Percentiles rank a stretch among this genome's conserved stretches.
phyloP scores from a whole-genome alignment of 2,329 filamentous ascomycete genomes.

The Penicillium sp. region DNA sequence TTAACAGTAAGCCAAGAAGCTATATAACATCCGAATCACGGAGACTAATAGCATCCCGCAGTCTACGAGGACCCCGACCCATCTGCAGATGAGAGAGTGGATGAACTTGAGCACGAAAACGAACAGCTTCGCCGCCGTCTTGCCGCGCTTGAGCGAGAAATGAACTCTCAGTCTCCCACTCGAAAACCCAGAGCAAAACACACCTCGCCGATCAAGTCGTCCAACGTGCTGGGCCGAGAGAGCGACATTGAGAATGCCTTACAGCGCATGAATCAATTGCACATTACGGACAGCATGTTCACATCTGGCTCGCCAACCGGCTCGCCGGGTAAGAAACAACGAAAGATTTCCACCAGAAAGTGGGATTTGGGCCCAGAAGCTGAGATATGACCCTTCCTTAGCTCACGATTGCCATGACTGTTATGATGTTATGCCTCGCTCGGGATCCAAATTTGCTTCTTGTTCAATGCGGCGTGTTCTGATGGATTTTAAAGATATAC shows the following conservation, averaged over 20 bases:
- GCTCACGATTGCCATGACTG: constrained; percentile 9
- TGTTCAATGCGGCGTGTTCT: constrained; percentile 1
- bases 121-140: constrained; percentile 62
- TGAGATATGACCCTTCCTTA: constrained; percentile 23
- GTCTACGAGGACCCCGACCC: constrained; percentile 46
- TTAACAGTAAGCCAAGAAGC: constrained; percentile 45
- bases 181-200: constrained; percentile 45
- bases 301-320: constrained; percentile 21
- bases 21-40: too few relatives aligned
- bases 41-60: constrained; percentile 21
- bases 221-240: constrained; percentile 32
- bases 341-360: constrained; percentile 44
- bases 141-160: constrained; percentile 59
- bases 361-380: constrained; percentile 45
- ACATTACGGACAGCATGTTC: constrained; percentile 34
- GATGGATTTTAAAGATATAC: constrained; percentile 14
- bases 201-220: constrained; percentile 22
- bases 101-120: constrained; percentile 65
- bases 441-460: constrained; percentile 2
- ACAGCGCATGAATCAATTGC: constrained; percentile 37
- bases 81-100: constrained; percentile 53
- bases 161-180: constrained; percentile 57
- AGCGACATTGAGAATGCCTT: constrained; percentile 39
- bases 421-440: constrained; percentile 11
- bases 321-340: constrained; percentile 36